Base-by-base conservation (phyloP, 371 early-diverging fungal genomes). In the Mucor piriformis region DNA sequence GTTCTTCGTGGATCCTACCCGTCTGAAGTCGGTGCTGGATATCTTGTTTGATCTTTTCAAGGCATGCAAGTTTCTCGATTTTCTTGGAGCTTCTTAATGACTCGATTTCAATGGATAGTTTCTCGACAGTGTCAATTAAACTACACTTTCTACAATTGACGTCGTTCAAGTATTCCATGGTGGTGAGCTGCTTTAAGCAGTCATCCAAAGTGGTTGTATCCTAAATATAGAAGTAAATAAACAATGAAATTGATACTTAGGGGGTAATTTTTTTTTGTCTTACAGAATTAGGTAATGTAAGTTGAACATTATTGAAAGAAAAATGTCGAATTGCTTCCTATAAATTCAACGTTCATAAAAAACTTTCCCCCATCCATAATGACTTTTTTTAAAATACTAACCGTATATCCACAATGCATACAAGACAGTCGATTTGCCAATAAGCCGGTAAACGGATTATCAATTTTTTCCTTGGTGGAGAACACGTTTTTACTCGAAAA, bases 401-500 rank as follows among this genome's bases (percentile, higher is more conserved):
- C 84, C 23, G 87, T 88, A 60, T 90, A 89, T 4, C 88, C 91
- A 60, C 93, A 93, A 50, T 85, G 78, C 51, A 79, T 80, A 66
- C 94, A 93, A 38, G 91, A 82, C 11, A 90, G 71, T 20, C 90
- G 82, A 57, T 81, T 85, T 2, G 91, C 92, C 27, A 86, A 68
- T 58, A 88, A 62, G 0, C 92, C 94, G 2, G 75, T 73, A 54
- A 92, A 81, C 0, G 94, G 94, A 47, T 83, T 84, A 12, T 75
- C 70, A 54, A 43, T 38, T 46, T 21, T 23, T 48, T 20, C 33
- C 12, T 40, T 21, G 23, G 27, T n/a, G 32, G 12, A 38, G 13
- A 1, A 23, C 29, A 18, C 33, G 3, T 24, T n/a, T 37, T 37
- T 48, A 20, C 34, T 33, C 10, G 25, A 25, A 23, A 18, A 32